Conservation (phyloP, 2,329 filamentous ascomycete species). For the Tolypocladium ophioglossoides region DNA sequence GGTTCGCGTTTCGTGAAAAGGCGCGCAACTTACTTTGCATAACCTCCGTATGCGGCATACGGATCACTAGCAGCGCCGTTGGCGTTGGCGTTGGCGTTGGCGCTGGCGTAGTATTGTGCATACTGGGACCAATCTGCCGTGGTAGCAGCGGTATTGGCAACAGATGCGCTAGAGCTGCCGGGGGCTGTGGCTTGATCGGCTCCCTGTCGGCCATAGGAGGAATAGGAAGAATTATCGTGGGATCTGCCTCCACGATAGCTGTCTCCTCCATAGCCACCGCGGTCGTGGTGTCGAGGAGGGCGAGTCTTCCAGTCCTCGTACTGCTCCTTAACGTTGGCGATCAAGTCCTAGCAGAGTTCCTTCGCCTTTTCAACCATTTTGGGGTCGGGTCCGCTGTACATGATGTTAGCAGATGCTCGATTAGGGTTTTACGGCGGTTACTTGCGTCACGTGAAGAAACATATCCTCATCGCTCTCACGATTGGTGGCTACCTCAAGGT, state of each 20-base stretch:
- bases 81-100: neutral
- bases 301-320: constrained; percentile 87
- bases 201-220: constrained; percentile 17
- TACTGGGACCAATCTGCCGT: constrained; percentile 8
- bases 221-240: constrained; percentile 17
- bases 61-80: constrained; percentile 49
- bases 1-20: neutral
- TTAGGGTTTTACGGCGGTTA: constrained; percentile 9
- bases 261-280: constrained; percentile 21
- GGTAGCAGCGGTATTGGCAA: constrained; percentile 15
- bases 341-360: constrained; percentile 77
- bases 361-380: constrained; percentile 80
- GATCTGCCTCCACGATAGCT: constrained; percentile 13
- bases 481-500: constrained; percentile 80
- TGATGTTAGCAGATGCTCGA: neutral
- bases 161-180: constrained; percentile 25
- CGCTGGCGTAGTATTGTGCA: constrained; percentile 48
- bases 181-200: constrained; percentile 16
- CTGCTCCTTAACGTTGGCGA: constrained; percentile 76
- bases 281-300: constrained; percentile 54
- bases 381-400: constrained; percentile 67
- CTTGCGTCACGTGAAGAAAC: constrained; percentile 91
- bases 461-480: constrained; percentile 90
- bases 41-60: constrained; percentile 86
- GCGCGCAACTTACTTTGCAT: constrained; percentile 49